These are phyloP conservation scores for Arthroderma sp. DNA, from an alignment of 2,329 filamentous ascomycete species.

Conservation along the genomic window DNA sequence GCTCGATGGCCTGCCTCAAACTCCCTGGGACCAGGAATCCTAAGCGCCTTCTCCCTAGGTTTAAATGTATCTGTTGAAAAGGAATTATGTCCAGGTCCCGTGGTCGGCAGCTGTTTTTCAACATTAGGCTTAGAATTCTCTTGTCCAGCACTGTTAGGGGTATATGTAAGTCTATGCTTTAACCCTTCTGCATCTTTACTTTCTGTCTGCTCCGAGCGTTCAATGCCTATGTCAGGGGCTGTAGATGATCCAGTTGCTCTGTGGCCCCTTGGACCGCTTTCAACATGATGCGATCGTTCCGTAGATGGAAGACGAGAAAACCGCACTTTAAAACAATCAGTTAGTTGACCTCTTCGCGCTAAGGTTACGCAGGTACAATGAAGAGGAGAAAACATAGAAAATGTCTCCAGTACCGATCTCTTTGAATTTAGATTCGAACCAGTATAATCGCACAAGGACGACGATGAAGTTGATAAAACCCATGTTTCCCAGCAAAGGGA, in stretches of 20 bases:
- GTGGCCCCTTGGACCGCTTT: neutral
- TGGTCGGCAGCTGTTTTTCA: constrained; percentile 2
- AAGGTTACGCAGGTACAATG: neutral
- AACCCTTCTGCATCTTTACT: neutral
- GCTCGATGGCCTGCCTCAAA: constrained; percentile 18
- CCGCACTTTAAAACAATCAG: constrained; percentile 3
- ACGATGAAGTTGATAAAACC: constrained; percentile 41
- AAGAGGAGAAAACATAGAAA: neutral
- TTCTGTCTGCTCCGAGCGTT: constrained; percentile 4
- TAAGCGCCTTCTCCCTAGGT: constrained; percentile 11
- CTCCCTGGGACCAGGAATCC: constrained; percentile 15
- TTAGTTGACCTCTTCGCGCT: neutral
- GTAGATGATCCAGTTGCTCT: neutral
- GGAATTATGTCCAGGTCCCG: constrained; percentile 12
- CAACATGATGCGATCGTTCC: constrained; percentile 8
- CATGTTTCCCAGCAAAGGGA: constrained; percentile 39
- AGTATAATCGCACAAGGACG: constrained; percentile 38
- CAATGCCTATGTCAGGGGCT: neutral
- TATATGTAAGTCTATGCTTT: neutral
- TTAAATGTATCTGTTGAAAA: constrained; percentile 14
- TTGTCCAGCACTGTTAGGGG: neutral
- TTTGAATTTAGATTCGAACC: constrained; percentile 39
- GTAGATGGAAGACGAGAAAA: constrained; percentile 8
- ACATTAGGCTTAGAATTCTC: neutral
- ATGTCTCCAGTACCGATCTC: constrained; percentile 22